A percentile compares a stretch with the other conserved stretches of the same genome.
Conservation (phyloP, 345 rosid genomes). For the Arabis hirsuta region DNA sequence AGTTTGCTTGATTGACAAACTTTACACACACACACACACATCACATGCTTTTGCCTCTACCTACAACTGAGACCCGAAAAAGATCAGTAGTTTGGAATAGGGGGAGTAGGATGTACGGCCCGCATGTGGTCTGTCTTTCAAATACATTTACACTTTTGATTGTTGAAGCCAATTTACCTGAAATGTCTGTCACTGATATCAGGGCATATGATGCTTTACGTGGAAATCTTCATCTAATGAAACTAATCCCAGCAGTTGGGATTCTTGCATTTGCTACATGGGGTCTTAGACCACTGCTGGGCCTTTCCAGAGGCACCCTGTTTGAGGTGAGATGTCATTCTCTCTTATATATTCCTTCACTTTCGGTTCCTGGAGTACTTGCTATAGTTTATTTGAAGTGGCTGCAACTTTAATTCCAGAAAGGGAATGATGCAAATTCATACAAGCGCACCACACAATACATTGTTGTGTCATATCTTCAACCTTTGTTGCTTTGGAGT, state of each 20-base stretch:
- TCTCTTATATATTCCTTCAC: slow-evolving; percentile 11
- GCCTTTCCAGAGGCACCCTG: slow-evolving; percentile 55
- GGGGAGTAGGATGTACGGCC: slow-evolving; percentile 11
- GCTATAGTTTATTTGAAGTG: slow-evolving; percentile 29
- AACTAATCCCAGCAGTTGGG: slow-evolving; percentile 71
- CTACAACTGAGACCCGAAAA: slow-evolving; percentile 19
- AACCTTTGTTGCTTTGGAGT: slow-evolving; percentile 87
- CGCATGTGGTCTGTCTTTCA: not conserved
- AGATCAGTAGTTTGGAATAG: not conserved
- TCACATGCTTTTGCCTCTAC: slow-evolving; percentile 15
- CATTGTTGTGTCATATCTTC: slow-evolving; percentile 70
- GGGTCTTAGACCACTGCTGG: slow-evolving; percentile 81
- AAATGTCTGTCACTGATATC: slow-evolving; percentile 32
- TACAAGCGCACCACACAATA: slow-evolving; percentile 62
- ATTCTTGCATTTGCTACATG: slow-evolving; percentile 78
- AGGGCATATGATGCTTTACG: slow-evolving; percentile 65
- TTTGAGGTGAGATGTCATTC: slow-evolving; percentile 53
- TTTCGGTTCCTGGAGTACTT: slow-evolving; percentile 12
- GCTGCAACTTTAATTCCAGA: slow-evolving; percentile 33
- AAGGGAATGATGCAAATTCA: slow-evolving; percentile 73
- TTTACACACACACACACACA: not conserved
- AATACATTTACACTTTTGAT: not conserved
- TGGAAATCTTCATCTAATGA: slow-evolving; percentile 58
- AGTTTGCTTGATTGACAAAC: slow-evolving; percentile 10
- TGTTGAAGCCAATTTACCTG: not conserved